phyloP scores from a whole-genome alignment of 805 yeast species.

The Tetrapisispora taiwanensis region DNA sequence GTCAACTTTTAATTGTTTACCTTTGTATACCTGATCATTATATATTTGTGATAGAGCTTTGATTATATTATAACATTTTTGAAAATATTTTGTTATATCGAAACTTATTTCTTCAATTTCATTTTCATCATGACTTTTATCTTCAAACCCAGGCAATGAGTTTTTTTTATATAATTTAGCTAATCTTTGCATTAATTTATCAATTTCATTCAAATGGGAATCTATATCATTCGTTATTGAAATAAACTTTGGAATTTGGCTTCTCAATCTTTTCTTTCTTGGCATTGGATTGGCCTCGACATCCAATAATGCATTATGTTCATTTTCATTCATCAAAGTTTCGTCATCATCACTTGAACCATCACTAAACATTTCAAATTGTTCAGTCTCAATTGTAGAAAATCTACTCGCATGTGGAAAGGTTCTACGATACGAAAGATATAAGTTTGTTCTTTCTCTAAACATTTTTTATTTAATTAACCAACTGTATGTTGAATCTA shows the following conservation, averaged over 20 bases:
- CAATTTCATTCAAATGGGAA: conserved; percentile 43
- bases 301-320: conserved; percentile 25
- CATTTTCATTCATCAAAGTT: conserved; percentile 27
- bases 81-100: conserved; percentile 64
- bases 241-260: conserved; percentile 61
- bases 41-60: conserved; percentile 48
- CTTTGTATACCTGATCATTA: conserved; percentile 31
- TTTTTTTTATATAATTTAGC: conserved; percentile 69
- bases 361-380: conserved; percentile 3
- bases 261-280: conserved; percentile 33
- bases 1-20: conserved; percentile 26
- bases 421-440: conserved; percentile 79
- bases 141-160: conserved; percentile 79
- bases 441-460: conserved; percentile 90
- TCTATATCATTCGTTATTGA: conserved; percentile 69
- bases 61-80: conserved; percentile 65
- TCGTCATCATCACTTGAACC: conserved; percentile 25
- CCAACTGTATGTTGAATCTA: too few species aligned
- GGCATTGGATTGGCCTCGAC: conserved; percentile 1
- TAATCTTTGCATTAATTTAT: conserved; percentile 46
- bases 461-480: conserved; percentile 61
- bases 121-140: conserved; percentile 62
- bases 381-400: conserved; percentile 15
- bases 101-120: conserved; percentile 72
- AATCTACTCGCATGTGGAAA: conserved; percentile 64